Percentiles rank a stretch among this genome's conserved stretches.
Conservation (phyloP, 306 rosid genomes). For the Echinosophora koreensis region DNA sequence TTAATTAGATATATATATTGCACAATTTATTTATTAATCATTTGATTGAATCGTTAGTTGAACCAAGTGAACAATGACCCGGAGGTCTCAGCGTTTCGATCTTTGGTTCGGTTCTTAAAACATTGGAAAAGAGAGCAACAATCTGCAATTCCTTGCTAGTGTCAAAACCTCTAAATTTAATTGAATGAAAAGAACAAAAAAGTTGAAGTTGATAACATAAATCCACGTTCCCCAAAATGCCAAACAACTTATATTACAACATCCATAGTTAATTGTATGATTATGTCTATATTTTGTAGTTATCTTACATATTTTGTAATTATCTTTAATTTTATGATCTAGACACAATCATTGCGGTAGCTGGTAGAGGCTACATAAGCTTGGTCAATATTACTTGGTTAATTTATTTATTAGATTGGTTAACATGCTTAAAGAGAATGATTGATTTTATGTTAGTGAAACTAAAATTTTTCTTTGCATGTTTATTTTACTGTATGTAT, state of each 20-base stretch:
- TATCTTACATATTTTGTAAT: constrained; percentile 1
- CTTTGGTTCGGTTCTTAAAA: too few relatives aligned
- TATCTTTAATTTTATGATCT: constrained; percentile 24
- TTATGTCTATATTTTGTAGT: not conserved
- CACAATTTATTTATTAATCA: too few relatives aligned
- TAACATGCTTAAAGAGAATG: constrained; percentile 7
- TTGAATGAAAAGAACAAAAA: not conserved
- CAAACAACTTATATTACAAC: not conserved
- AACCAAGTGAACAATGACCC: too few relatives aligned
- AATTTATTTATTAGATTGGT: constrained; percentile 1
- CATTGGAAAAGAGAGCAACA: not conserved
- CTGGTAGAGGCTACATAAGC: not conserved
- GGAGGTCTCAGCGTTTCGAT: too few relatives aligned
- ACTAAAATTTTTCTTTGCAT: constrained; percentile 7
- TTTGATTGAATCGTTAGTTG: too few relatives aligned
- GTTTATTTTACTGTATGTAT: constrained; percentile 1
- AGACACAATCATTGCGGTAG: not conserved
- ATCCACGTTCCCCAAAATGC: constrained; percentile 5
- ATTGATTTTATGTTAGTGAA: constrained; percentile 31
- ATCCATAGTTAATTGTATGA: not conserved
- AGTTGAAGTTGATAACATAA: constrained; percentile 9
- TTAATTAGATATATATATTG: too few relatives aligned
- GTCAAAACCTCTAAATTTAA: not conserved
- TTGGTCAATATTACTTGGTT: constrained; percentile 9
- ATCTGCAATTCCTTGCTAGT: not conserved